A percentile compares a stretch with the other conserved stretches of the same genome.
Conservation (phyloP, 2,329 filamentous ascomycete genomes). For the Arthrobotrys megalospora region DNA sequence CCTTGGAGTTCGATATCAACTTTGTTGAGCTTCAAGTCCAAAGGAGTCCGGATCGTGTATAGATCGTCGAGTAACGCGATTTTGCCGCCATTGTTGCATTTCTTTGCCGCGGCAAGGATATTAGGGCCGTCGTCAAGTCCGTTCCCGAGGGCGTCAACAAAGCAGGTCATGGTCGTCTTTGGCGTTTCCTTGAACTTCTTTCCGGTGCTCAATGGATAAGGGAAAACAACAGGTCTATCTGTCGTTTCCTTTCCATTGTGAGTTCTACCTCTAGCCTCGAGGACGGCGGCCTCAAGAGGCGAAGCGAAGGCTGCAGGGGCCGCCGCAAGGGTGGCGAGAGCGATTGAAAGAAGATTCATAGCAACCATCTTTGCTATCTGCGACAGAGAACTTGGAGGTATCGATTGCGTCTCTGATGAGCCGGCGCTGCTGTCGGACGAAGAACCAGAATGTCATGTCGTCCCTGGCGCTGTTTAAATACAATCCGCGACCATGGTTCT, state of each 20-base stretch:
- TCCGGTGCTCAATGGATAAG: constrained; percentile 47
- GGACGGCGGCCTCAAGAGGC: constrained; percentile 18
- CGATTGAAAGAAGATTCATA: constrained; percentile 36
- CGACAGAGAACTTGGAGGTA: constrained; percentile 2
- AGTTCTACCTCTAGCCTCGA: constrained; percentile 46
- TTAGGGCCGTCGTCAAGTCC: constrained; percentile 70
- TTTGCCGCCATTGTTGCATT: constrained; percentile 76
- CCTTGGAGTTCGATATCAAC: constrained; percentile 74
- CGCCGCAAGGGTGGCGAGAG: constrained; percentile 36
- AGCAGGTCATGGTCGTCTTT: constrained; percentile 43
- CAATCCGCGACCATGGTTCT: constrained; percentile 14
- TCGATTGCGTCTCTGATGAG: constrained; percentile 6
- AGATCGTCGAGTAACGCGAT: constrained; percentile 73
- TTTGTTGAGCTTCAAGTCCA: constrained; percentile 76
- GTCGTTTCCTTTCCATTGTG: constrained; percentile 47
- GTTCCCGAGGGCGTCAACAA: constrained; percentile 49
- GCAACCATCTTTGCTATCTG: constrained; percentile 27
- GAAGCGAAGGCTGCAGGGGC: constrained; percentile 41
- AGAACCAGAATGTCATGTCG: background rate
- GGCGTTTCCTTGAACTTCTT: constrained; percentile 38
- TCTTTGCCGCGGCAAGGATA: constrained; percentile 73
- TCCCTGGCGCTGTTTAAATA: constrained; percentile 33
- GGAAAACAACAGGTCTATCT: constrained; percentile 45
- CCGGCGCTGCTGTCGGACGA: constrained; percentile 24
- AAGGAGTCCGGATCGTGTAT: constrained; percentile 76